Conservation (phyloP, 208 protist genomes). For the Leishmania guyanensis region DNA sequence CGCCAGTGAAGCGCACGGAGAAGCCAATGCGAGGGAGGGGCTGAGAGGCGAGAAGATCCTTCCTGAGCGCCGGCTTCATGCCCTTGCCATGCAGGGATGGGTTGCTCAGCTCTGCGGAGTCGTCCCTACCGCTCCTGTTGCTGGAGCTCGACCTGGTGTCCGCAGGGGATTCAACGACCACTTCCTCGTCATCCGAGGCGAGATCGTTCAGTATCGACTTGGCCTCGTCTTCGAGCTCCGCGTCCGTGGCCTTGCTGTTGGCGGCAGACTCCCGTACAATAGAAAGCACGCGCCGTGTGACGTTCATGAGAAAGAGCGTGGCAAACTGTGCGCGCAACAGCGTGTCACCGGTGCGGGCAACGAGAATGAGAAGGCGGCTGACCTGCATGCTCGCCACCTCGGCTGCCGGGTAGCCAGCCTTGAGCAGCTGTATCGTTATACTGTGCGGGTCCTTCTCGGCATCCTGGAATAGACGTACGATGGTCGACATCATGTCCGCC, state of each 20-base stretch:
- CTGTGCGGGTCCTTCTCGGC: conserved; percentile 40
- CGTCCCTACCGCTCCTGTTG: conserved; percentile 14
- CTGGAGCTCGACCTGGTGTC: background rate
- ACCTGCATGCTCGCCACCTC: conserved; percentile 64
- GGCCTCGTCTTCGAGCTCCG: conserved; percentile 57
- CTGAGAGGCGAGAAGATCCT: background rate
- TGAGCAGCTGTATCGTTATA: conserved; percentile 41
- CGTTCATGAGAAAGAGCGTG: conserved; percentile 82
- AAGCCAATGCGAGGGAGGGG: conserved; percentile 19
- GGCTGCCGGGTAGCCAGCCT: conserved; percentile 44
- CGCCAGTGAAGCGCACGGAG: conserved; percentile 38
- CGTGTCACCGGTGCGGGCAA: conserved; percentile 58
- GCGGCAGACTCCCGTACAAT: conserved; percentile 72
- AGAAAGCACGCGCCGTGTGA: conserved; percentile 81
- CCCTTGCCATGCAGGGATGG: background rate
- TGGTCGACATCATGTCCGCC: conserved; percentile 52
- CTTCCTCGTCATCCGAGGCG: conserved; percentile 17
- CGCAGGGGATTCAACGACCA: background rate
- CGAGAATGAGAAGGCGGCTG: conserved; percentile 48
- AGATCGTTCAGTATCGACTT: conserved; percentile 39
- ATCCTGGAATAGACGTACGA: conserved; percentile 62
- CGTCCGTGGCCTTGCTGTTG: conserved; percentile 38
- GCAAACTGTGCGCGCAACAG: conserved; percentile 72
- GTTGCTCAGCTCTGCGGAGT: background rate
- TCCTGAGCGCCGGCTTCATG: conserved; percentile 18